A percentile compares a stretch with the other conserved stretches of the same genome.
phyloP scores from a whole-genome alignment of 768 basidiomycete genomes.

The Gautieria morchelliformis region DNA sequence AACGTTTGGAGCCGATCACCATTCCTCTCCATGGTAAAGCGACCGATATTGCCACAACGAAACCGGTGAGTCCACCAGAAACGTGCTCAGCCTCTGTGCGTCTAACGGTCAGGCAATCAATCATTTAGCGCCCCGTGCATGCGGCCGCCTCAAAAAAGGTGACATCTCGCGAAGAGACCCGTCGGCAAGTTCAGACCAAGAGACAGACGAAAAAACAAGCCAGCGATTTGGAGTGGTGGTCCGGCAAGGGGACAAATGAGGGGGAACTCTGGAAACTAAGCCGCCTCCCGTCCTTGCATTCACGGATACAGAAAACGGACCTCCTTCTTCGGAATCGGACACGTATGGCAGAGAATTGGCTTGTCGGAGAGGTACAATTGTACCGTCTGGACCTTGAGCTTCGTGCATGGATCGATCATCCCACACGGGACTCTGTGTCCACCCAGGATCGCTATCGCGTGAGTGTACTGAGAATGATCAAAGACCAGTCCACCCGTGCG shows the following conservation, averaged over 20 bases:
- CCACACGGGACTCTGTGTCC: conserved; percentile 24
- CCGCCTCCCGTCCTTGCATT: conserved; percentile 15
- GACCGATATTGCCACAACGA: neutral
- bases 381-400: conserved; percentile 46
- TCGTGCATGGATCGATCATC: conserved; percentile 41
- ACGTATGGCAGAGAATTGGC: conserved; percentile 31
- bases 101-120: neutral
- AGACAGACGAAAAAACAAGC: conserved; percentile 33
- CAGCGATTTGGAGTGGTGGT: conserved; percentile 42
- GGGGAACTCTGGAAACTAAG: conserved; percentile 28
- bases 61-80: neutral
- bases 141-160: conserved; percentile 10
- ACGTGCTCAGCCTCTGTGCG: no score
- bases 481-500: conserved; percentile 31
- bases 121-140: neutral
- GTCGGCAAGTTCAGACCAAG: conserved; percentile 34
- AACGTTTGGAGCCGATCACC: conserved; percentile 39
- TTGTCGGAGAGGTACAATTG: conserved; percentile 42
- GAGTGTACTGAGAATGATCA: conserved; percentile 37
- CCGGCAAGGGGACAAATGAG: conserved; percentile 8
- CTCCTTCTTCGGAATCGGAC: conserved; percentile 35
- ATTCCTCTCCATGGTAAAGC: conserved; percentile 33
- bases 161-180: conserved; percentile 31
- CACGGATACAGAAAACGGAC: conserved; percentile 24
- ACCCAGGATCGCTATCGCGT: conserved; percentile 39